Evolutionary conservation across 2,329 filamentous ascomycete species (phyloP), one percentile per base, ranked within the genome.

Genomic region (Colletotrichum destructivum): DNA sequence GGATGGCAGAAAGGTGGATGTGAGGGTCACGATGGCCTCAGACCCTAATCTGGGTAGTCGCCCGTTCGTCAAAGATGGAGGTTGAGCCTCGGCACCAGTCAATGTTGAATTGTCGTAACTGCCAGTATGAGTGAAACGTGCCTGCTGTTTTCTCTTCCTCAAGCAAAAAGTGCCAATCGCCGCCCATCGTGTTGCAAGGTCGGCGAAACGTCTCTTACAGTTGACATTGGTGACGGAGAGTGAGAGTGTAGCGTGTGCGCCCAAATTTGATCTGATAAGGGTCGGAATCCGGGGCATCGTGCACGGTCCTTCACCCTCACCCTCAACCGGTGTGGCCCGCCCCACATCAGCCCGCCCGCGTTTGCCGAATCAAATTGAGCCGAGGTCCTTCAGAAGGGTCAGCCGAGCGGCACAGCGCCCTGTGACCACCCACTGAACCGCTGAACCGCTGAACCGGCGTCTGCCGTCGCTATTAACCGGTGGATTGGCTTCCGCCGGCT

Each of bases 321-420:
- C 16, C 42, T 49, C 13, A n/a, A 8, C 49, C 44, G 15, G 12
- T n/a, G 26, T n/a, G 26, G 42, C 26, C 66, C 59, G 51, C 47
- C 42, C 49, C 31, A 38, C 26, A 52, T 46, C n/a, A 52, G 44
- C 51, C 52, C 65, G 40, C 26, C 62, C 64, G 64, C 64, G 26
- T 13, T 69, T 71, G 69, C 69, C 65, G 69, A 71, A 71, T 69
- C 46, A 71, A 40, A 63, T 40, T 61, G 46, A 62, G 54, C 69
- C 69, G 69, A 71, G 69, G 69, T 68, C 64, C 18, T 49, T 51
- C 31, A 61, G 47, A 49, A 35, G 35, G 61, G 23, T 18, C 31
- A 23, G n/a, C 42, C 42, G 31, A 9, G n/a, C n/a, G 40, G 23
- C 44, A 51, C 38, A 57, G 59, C 44, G 35, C 35, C 35, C 18